Conservation (phyloP, 2,329 filamentous ascomycete species). For the Colletotrichum falcatum region DNA sequence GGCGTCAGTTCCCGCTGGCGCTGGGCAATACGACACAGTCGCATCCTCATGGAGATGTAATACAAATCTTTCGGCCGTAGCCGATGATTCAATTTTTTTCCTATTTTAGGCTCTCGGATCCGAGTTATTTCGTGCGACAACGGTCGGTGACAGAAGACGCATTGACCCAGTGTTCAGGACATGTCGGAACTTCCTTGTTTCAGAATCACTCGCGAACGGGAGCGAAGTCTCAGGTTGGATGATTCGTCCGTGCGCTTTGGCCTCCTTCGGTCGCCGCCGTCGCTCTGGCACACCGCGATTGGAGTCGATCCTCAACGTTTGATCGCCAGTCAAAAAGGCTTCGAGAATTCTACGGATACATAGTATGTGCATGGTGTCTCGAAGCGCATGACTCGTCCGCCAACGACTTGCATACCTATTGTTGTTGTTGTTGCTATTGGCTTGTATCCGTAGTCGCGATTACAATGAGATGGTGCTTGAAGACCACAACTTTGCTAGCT, state of each 20-base stretch:
- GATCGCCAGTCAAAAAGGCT: not conserved
- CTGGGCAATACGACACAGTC: not conserved
- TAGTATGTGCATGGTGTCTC: not conserved
- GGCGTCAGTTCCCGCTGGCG: not conserved
- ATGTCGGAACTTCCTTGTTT: not conserved
- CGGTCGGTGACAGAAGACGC: too few relatives aligned
- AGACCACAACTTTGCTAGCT: slow-evolving; percentile 20
- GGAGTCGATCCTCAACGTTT: not conserved
- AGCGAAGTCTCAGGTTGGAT: not conserved
- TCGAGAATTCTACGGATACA: not conserved
- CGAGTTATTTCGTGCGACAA: not conserved
- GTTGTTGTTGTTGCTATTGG: not conserved
- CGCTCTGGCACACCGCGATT: not conserved
- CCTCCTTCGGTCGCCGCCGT: not conserved
- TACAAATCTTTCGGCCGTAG: not conserved
- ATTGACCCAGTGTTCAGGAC: not conserved
- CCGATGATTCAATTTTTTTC: not conserved
- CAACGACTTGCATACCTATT: not conserved
- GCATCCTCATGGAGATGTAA: not conserved
- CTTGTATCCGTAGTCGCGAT: not conserved
- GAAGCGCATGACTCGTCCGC: not conserved
- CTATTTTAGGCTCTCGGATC: not conserved
- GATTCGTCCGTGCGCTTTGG: not conserved
- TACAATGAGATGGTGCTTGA: not conserved
- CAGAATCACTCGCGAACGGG: not conserved